A percentile compares a stretch with the other conserved stretches of the same genome.
These are phyloP conservation scores for Bretschneidera sinensis DNA, from an alignment of 345 rosid species.

Conservation along the genomic window DNA sequence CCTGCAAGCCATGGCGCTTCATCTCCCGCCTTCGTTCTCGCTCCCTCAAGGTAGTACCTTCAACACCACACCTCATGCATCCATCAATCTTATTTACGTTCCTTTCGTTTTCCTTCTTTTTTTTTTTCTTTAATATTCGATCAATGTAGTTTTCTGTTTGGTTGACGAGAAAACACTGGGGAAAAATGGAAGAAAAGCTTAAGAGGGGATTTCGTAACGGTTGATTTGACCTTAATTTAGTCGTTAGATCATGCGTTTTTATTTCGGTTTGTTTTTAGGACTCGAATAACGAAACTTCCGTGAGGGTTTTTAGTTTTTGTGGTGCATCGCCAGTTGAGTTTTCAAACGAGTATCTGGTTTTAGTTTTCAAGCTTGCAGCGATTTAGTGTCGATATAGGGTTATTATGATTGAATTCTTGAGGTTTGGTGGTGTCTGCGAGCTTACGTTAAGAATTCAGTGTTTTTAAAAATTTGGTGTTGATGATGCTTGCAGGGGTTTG, in stretches of 20 bases:
- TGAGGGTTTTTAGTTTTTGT: neutral
- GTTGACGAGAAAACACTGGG: neutral
- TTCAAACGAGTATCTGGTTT: too few relatives aligned
- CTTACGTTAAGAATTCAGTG: neutral
- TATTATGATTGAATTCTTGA: neutral
- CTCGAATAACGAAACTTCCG: neutral
- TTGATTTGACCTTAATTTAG: slow-evolving; percentile 12
- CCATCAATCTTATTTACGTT: neutral
- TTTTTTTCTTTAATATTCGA: neutral
- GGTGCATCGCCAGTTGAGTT: neutral
- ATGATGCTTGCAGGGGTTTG: too few relatives aligned
- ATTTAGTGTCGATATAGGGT: neutral
- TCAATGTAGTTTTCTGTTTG: neutral
- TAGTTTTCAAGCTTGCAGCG: neutral
- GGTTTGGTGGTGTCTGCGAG: neutral
- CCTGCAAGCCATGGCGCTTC: slow-evolving; percentile 92
- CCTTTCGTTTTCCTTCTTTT: neutral
- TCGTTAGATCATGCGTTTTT: slow-evolving; percentile 16
- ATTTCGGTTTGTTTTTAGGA: neutral
- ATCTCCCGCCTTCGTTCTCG: slow-evolving; percentile 42
- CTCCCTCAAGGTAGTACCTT: slow-evolving; percentile 50
- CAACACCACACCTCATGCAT: neutral
- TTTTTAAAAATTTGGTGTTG: too few relatives aligned
- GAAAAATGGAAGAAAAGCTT: neutral
- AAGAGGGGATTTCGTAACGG: slow-evolving; percentile 1